Conservation (phyloP, 371 early-diverging fungal species). For the Syncephalastrum racemosum region DNA sequence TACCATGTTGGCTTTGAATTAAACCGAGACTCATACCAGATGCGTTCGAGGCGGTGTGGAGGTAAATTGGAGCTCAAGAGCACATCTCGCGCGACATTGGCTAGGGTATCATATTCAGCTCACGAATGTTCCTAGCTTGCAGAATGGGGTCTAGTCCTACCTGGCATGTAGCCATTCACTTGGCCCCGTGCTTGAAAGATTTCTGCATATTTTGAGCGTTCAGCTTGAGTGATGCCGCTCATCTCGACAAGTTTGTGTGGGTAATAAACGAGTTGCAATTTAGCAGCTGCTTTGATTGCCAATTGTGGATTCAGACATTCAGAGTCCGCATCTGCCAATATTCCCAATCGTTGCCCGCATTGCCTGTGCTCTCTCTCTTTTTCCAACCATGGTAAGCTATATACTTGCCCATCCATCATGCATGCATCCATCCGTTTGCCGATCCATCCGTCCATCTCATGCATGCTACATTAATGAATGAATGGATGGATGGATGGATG, state of each 20-base stretch:
- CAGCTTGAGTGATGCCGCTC: constrained; percentile 48
- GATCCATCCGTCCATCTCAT: too few relatives aligned
- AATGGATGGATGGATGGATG: constrained; percentile 21
- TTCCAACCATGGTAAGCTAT: too few relatives aligned
- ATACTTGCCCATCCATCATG: too few relatives aligned
- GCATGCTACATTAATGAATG: neutral
- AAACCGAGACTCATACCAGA: constrained; percentile 54
- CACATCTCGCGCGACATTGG: constrained; percentile 63
- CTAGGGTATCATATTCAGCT: constrained; percentile 24
- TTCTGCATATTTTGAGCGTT: constrained; percentile 62
- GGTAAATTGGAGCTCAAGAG: constrained; percentile 73
- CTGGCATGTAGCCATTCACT: constrained; percentile 69
- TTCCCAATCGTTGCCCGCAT: too few relatives aligned
- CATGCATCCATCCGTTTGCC: too few relatives aligned
- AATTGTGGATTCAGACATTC: too few relatives aligned
- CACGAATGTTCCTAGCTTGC: constrained; percentile 2
- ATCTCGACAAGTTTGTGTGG: constrained; percentile 13
- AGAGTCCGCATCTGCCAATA: too few relatives aligned
- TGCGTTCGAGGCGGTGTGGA: constrained; percentile 65
- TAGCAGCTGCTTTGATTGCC: too few relatives aligned
- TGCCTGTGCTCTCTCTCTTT: too few relatives aligned
- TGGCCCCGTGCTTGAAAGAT: constrained; percentile 67
- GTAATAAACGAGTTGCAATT: too few relatives aligned
- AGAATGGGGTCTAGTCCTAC: constrained; percentile 31
- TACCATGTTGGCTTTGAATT: neutral